Percentiles rank a stretch among this genome's conserved stretches.
Conservation (phyloP, 345 rosid species). For the Lepidium didymum region DNA sequence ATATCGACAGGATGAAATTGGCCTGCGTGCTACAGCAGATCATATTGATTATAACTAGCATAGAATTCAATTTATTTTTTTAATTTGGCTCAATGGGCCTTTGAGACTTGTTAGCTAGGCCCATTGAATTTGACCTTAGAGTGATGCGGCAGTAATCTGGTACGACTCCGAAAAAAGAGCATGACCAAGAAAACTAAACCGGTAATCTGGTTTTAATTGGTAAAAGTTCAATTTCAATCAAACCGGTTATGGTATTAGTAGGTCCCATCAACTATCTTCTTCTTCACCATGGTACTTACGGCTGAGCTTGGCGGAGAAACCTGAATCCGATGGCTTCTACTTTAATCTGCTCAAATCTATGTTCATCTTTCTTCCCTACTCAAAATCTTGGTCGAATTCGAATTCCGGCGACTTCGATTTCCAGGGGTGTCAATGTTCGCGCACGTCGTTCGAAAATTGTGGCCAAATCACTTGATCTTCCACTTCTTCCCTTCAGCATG, state of each 20-base stretch:
- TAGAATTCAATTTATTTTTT: no score
- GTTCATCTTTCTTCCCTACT: neutral
- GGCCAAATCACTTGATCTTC: constrained; percentile 41
- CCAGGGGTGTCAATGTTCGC: neutral
- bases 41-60: no score
- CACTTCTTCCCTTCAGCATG: constrained; percentile 55
- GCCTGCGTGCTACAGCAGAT: no score
- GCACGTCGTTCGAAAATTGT: neutral
- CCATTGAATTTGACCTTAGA: no score
- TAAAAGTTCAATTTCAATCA: neutral
- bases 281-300: neutral
- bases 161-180: no score
- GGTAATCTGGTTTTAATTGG: no score
- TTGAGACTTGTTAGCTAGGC: no score
- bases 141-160: no score
- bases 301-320: constrained; percentile 15
- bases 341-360: constrained; percentile 1
- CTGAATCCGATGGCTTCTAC: constrained; percentile 1
- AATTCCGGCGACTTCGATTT: neutral
- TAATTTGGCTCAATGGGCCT: no score
- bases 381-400: neutral
- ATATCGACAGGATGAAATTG: no score
- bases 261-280: constrained; percentile 4
- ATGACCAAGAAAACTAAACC: no score
- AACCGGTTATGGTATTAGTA: neutral